Conservation (phyloP, 1,284 basidiomycete genomes). For the Trametes polyzona region DNA sequence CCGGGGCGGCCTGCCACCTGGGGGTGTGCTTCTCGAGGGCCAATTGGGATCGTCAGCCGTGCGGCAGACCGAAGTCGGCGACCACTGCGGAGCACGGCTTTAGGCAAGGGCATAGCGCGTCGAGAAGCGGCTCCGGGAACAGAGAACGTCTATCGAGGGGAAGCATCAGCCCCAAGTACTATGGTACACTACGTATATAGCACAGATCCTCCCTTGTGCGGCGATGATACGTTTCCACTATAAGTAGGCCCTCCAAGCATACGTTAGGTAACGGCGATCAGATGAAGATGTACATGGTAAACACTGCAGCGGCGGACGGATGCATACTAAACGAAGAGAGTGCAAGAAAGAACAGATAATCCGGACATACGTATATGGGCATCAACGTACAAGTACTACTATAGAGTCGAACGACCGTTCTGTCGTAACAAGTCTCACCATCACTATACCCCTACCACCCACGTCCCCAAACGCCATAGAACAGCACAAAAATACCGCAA, state of each 20-base stretch:
- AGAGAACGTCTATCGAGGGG: constrained; percentile 2
- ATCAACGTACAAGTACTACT: background rate
- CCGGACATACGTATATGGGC: no score
- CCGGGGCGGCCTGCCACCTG: no score
- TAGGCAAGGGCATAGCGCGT: background rate
- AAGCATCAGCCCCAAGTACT: background rate
- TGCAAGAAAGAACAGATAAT: no score
- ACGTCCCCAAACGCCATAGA: background rate
- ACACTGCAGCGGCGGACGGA: background rate
- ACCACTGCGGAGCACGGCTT: no score
- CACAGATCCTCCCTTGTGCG: background rate
- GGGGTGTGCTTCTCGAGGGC: no score
- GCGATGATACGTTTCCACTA: constrained; percentile 6
- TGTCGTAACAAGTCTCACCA: background rate
- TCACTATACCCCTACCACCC: background rate
- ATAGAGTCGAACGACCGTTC: constrained; percentile 5
- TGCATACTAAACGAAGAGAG: background rate
- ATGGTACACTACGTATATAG: constrained; percentile 10
- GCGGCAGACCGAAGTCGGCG: no score
- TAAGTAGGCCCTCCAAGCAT: background rate
- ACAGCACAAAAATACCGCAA: background rate
- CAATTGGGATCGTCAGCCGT: no score
- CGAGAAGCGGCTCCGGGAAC: background rate
- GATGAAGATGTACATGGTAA: background rate
- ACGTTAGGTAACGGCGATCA: background rate